phyloP scores from a whole-genome alignment of 139 green algal species.

The Tetraselmis striata region DNA sequence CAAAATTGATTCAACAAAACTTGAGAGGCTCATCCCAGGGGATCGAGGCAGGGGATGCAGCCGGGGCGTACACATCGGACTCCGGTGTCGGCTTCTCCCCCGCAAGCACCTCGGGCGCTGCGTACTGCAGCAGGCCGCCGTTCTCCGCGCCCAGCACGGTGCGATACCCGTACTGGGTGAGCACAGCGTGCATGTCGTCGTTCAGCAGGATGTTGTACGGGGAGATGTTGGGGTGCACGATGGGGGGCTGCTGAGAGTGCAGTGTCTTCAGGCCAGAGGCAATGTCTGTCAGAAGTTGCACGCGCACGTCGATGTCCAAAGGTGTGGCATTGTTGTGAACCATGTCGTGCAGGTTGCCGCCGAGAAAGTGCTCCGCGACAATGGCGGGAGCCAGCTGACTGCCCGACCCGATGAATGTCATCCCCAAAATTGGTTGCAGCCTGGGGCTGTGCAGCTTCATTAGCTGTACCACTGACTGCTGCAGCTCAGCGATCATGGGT shows the following conservation, averaged over 20 bases:
- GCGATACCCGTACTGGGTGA: not conserved
- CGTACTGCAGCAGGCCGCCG: conserved; percentile 1
- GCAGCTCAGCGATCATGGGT: too few species aligned
- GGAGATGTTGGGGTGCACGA: not conserved
- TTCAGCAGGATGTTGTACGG: not conserved
- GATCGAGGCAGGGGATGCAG: too few species aligned
- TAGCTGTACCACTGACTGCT: not conserved
- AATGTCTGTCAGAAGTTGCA: not conserved
- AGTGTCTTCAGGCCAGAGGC: not conserved
- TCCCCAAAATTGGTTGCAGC: not conserved
- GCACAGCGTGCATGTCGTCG: not conserved
- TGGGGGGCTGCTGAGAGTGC: not conserved
- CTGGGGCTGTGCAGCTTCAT: not conserved
- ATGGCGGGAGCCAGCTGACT: not conserved
- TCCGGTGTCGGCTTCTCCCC: not conserved
- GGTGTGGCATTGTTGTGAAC: not conserved
- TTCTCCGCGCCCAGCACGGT: not conserved
- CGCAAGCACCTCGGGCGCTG: conserved; percentile 21
- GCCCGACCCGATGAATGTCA: not conserved
- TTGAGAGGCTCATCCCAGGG: too few species aligned
- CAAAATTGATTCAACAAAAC: too few species aligned
- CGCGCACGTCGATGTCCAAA: not conserved
- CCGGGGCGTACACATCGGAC: conserved; percentile 9
- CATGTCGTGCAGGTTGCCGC: not conserved
- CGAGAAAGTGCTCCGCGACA: not conserved